phyloP scores from a whole-genome alignment of 345 rosid species.

The Bruguiera parviflora region DNA sequence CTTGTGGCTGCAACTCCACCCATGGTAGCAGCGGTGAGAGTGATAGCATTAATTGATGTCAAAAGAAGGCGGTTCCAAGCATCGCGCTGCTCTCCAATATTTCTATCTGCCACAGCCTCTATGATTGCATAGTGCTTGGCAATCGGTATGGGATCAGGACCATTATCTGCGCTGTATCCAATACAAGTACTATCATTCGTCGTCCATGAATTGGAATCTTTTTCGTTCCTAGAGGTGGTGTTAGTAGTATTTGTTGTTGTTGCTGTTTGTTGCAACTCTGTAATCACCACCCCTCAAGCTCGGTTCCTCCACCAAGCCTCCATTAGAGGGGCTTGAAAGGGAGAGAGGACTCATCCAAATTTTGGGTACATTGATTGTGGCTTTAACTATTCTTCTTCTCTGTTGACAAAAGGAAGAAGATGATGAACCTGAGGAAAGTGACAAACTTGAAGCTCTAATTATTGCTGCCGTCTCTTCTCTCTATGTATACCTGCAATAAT shows the following conservation, averaged over 20 bases:
- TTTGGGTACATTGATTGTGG: conserved; percentile 19
- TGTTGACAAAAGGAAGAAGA: not conserved
- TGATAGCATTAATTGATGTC: conserved; percentile 42
- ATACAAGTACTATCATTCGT: not conserved
- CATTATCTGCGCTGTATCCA: not conserved
- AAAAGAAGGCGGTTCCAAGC: conserved; percentile 53
- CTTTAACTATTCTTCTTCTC: not conserved
- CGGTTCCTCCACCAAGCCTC: conserved; percentile 18
- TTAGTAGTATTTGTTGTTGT: not conserved
- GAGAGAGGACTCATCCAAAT: conserved; percentile 6
- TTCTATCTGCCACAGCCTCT: conserved; percentile 45
- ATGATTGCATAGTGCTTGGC: conserved; percentile 36
- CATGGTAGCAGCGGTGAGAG: conserved; percentile 49
- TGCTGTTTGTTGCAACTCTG: not conserved
- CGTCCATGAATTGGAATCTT: not conserved
- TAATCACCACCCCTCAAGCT: not conserved
- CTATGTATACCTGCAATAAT: no score
- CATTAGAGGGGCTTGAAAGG: conserved; percentile 22
- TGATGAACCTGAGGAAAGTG: conserved; percentile 6
- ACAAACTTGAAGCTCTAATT: conserved; percentile 21
- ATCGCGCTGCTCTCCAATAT: conserved; percentile 46
- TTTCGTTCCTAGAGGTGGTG: conserved; percentile 1
- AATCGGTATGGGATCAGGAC: conserved; percentile 20
- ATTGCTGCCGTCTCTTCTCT: conserved; percentile 18
- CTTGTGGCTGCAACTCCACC: conserved; percentile 32